Conservation (phyloP, 2,329 filamentous ascomycete species). For the Talaromyces sp. region DNA sequence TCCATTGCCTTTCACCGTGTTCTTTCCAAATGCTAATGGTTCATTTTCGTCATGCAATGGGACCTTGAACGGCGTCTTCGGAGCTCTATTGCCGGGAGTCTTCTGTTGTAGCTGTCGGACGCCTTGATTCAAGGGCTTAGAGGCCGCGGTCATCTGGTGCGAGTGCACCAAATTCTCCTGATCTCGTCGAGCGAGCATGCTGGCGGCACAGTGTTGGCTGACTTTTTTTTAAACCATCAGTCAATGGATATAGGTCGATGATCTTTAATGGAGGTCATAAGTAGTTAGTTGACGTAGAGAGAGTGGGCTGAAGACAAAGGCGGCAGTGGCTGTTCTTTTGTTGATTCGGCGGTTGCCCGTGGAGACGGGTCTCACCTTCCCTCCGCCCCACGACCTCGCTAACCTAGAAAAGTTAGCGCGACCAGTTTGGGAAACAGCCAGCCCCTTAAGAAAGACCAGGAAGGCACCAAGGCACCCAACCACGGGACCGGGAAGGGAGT, state of each 20-base stretch:
- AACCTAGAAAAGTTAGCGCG: background rate
- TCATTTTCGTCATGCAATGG: slow-evolving; percentile 83
- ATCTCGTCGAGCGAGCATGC: slow-evolving; percentile 75
- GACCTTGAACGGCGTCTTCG: slow-evolving; percentile 79
- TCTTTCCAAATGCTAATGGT: slow-evolving; percentile 58
- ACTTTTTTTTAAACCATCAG: background rate
- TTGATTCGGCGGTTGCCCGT: slow-evolving; percentile 38
- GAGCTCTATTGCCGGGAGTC: slow-evolving; percentile 71
- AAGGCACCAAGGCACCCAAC: slow-evolving; percentile 13
- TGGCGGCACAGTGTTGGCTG: slow-evolving; percentile 23
- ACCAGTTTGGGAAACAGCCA: background rate
- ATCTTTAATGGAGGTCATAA: background rate
- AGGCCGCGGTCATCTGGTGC: slow-evolving; percentile 66
- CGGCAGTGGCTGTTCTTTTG: slow-evolving; percentile 23
- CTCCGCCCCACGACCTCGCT: background rate
- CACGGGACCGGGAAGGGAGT: slow-evolving; percentile 6
- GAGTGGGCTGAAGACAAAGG: slow-evolving; percentile 22
- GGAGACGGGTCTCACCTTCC: slow-evolving; percentile 29
- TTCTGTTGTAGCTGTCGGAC: slow-evolving; percentile 64
- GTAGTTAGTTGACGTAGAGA: background rate
- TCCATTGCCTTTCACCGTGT: slow-evolving; percentile 53
- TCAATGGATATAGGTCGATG: background rate
- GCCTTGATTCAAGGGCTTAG: slow-evolving; percentile 69
- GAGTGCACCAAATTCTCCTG: slow-evolving; percentile 83
- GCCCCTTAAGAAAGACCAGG: slow-evolving; percentile 7